Percentiles rank a stretch among this genome's conserved stretches.
phyloP scores from a whole-genome alignment of 805 yeast species.

The Saccharomycopsis schoenii region DNA sequence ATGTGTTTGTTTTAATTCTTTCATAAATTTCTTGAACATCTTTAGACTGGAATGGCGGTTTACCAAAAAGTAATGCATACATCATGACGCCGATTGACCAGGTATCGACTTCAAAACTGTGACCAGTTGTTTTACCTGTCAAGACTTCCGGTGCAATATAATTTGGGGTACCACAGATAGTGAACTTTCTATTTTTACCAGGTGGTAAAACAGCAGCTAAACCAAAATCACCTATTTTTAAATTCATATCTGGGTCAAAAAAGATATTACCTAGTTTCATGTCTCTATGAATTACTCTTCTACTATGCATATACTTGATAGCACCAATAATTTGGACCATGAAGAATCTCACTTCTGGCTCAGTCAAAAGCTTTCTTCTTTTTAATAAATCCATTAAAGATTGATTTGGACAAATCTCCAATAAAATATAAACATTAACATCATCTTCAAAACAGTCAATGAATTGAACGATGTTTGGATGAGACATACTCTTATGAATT shows the following conservation, averaged over 20 bases:
- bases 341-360: slow-evolving; percentile 83
- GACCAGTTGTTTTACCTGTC: slow-evolving; percentile 80
- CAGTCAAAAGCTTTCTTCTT: slow-evolving; percentile 73
- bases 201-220: slow-evolving; percentile 87
- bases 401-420: slow-evolving; percentile 93
- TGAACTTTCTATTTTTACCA: slow-evolving; percentile 66
- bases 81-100: slow-evolving; percentile 98
- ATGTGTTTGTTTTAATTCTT: slow-evolving; percentile 77
- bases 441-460: slow-evolving; percentile 97
- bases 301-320: slow-evolving; percentile 79
- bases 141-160: slow-evolving; percentile 97
- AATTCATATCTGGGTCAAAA: slow-evolving; percentile 86
- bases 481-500: slow-evolving; percentile 83
- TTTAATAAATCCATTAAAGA: slow-evolving; percentile 88
- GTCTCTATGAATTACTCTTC: slow-evolving; percentile 93
- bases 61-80: slow-evolving; percentile 84
- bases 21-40: slow-evolving; percentile 90
- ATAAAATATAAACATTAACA: slow-evolving; percentile 80
- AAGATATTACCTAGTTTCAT: slow-evolving; percentile 92
- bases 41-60: slow-evolving; percentile 96
- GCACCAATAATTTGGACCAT: slow-evolving; percentile 94
- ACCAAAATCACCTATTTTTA: slow-evolving; percentile 97
- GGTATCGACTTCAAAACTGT: slow-evolving; percentile 87
- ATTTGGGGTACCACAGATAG: slow-evolving; percentile 98
- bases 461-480: slow-evolving; percentile 84